These are phyloP conservation scores for Mantamonas sphyraenae DNA, from an alignment of 78 protist genomes.

Conservation along the genomic window DNA sequence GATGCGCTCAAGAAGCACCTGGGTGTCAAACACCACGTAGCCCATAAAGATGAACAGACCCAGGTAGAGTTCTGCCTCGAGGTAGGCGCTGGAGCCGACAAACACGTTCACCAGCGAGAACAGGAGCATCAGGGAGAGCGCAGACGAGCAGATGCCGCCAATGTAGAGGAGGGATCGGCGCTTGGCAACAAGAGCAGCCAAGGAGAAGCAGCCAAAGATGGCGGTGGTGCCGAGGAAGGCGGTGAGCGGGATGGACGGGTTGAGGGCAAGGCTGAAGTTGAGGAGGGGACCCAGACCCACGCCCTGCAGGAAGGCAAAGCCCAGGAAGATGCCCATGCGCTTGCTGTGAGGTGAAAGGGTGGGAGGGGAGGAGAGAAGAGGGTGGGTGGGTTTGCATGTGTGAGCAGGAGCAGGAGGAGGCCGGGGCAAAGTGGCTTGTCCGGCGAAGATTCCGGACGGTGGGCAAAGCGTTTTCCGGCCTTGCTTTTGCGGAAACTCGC, in stretches of 20 bases:
- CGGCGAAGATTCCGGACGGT: no score
- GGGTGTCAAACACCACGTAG: conserved; percentile 59
- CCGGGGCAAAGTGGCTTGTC: no score
- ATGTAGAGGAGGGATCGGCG: conserved; percentile 27
- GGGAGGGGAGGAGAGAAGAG: no score
- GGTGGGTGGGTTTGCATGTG: no score
- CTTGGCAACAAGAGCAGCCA: conserved; percentile 24
- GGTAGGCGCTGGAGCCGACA: conserved; percentile 16
- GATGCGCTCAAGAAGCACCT: conserved; percentile 45
- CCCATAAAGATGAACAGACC: conserved; percentile 51
- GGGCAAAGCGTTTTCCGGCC: no score
- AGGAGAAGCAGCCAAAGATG: conserved; percentile 45
- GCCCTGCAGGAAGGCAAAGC: conserved; percentile 45
- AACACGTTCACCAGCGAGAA: conserved; percentile 27
- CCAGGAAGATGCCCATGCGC: conserved; percentile 5
- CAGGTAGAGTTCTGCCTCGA: conserved; percentile 19
- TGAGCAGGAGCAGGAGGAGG: no score
- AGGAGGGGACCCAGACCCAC: conserved; percentile 26
- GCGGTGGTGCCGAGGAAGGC: conserved; percentile 39
- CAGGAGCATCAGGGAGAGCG: conserved; percentile 17
- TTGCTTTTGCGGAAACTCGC: no score
- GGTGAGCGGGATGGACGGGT: conserved; percentile 17
- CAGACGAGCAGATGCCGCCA: conserved; percentile 34
- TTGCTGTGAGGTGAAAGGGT: no score
- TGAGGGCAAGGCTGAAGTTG: not conserved